Conservation (phyloP, 2,329 filamentous ascomycete species). For the Hysterium pulicare region DNA sequence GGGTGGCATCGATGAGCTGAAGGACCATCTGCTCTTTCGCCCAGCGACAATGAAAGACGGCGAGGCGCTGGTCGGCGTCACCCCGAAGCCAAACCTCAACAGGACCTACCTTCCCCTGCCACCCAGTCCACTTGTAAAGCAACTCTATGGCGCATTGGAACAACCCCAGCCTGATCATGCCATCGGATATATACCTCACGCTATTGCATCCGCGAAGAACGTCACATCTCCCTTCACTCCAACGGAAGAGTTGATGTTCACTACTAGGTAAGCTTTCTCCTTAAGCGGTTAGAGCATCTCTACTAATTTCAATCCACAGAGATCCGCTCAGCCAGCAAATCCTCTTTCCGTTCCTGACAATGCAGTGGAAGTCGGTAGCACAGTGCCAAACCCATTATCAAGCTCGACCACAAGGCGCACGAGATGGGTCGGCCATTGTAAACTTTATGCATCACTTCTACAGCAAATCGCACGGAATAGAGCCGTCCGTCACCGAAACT, state of each 20-base stretch:
- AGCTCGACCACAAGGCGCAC: neutral
- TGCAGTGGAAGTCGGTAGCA: neutral
- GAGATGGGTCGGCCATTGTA: conserved; percentile 1
- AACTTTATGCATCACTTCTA: conserved; percentile 2
- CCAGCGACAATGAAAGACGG: neutral
- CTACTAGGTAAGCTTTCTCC: neutral
- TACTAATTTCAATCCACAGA: conserved; percentile 1
- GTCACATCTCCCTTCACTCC: neutral
- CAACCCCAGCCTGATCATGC: neutral
- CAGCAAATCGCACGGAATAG: neutral
- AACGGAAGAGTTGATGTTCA: neutral
- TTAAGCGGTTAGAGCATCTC: neutral
- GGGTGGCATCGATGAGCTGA: neutral
- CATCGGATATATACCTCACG: neutral
- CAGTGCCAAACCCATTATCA: neutral
- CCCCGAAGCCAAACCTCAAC: conserved; percentile 1
- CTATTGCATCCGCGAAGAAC: neutral
- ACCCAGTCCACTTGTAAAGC: neutral
- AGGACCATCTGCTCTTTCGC: neutral
- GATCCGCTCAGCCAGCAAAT: neutral
- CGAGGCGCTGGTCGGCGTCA: neutral
- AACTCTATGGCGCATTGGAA: conserved; percentile 1
- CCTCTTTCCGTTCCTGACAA: conserved; percentile 1
- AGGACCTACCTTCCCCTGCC: neutral
- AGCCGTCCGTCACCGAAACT: neutral